Percentiles rank a stretch among this genome's conserved stretches.
These are phyloP conservation scores for Leptographium procerum DNA, from an alignment of 2,329 filamentous ascomycete genomes.

Conservation along the genomic window DNA sequence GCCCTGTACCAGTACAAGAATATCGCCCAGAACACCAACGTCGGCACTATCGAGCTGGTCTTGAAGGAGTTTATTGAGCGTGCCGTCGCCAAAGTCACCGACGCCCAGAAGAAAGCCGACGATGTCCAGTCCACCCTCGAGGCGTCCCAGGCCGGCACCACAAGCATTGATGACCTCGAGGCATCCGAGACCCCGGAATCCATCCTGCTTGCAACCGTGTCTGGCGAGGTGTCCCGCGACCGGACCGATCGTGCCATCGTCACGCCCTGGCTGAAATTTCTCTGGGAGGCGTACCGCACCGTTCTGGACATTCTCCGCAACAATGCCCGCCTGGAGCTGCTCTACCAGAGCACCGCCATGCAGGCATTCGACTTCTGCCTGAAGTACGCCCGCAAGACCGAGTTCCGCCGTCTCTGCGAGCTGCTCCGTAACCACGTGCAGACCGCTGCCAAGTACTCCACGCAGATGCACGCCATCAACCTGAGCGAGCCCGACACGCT, in stretches of 20 bases:
- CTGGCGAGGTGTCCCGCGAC: slow-evolving; percentile 93
- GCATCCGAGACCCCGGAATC: slow-evolving; percentile 96
- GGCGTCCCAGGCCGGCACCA: slow-evolving; percentile 48
- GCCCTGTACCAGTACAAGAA: slow-evolving; percentile 99
- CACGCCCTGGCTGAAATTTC: slow-evolving; percentile 97
- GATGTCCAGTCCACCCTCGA: slow-evolving; percentile 85
- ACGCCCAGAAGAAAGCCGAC: slow-evolving; percentile 90
- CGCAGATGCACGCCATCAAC: slow-evolving; percentile 99
- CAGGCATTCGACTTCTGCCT: slow-evolving; percentile 99
- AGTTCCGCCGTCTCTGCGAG: slow-evolving; percentile 97
- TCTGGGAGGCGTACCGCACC: slow-evolving; percentile 98
- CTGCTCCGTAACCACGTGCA: slow-evolving; percentile 96
- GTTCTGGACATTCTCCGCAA: slow-evolving; percentile 98
- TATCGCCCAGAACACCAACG: slow-evolving; percentile 97
- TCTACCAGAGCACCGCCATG: slow-evolving; percentile 96
- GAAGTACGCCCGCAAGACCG: slow-evolving; percentile 96
- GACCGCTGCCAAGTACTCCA: slow-evolving; percentile 97
- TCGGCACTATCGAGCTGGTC: slow-evolving; percentile 94
- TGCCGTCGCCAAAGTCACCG: slow-evolving; percentile 89
- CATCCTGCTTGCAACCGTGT: slow-evolving; percentile 93
- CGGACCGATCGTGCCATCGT: slow-evolving; percentile 96
- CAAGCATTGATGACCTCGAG: slow-evolving; percentile 88
- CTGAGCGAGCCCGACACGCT: slow-evolving; percentile 94
- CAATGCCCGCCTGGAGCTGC: slow-evolving; percentile 92
- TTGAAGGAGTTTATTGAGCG: slow-evolving; percentile 97